Conservation (phyloP, 495 filamentous ascomycete genomes). For the Delitschia confertaspora region DNA sequence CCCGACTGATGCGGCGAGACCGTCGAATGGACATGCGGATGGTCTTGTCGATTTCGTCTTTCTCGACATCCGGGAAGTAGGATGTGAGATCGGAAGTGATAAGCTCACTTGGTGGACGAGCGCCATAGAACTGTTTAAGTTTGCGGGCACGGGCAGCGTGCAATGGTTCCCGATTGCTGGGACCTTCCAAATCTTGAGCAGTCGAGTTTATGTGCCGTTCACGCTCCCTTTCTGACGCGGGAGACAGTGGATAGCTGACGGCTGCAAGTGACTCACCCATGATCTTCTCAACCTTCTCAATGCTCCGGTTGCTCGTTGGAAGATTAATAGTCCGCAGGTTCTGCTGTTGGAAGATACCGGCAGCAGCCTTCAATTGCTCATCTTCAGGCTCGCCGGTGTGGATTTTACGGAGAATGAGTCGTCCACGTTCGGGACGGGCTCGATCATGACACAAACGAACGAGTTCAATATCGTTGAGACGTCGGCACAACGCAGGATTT, state of each 20-base stretch:
- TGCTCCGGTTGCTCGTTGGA: constrained; percentile 55
- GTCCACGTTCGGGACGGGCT: constrained; percentile 68
- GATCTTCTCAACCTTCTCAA: constrained; percentile 70
- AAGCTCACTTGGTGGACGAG: constrained; percentile 88
- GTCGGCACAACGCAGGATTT: constrained; percentile 64
- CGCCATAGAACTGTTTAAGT: constrained; percentile 73
- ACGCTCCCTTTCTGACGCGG: constrained; percentile 49
- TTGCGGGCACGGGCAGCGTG: constrained; percentile 46
- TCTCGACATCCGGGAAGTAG: constrained; percentile 92
- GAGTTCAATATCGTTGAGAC: constrained; percentile 74
- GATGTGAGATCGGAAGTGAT: constrained; percentile 92
- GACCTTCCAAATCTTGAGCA: constrained; percentile 49
- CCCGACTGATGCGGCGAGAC: constrained; percentile 80
- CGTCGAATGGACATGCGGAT: constrained; percentile 83
- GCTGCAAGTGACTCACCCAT: constrained; percentile 78
- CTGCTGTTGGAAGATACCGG: constrained; percentile 75
- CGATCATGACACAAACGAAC: constrained; percentile 73
- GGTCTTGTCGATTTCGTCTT: constrained; percentile 87
- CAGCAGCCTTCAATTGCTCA: constrained; percentile 70
- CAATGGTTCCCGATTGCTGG: constrained; percentile 40
- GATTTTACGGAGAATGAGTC: constrained; percentile 82
- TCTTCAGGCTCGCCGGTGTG: constrained; percentile 76
- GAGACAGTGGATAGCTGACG: constrained; percentile 73
- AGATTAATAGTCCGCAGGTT: constrained; percentile 56
- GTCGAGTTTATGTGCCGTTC: constrained; percentile 56